Conservation (phyloP, 2,329 filamentous ascomycete genomes). For the Coniochaeta prunicola region DNA sequence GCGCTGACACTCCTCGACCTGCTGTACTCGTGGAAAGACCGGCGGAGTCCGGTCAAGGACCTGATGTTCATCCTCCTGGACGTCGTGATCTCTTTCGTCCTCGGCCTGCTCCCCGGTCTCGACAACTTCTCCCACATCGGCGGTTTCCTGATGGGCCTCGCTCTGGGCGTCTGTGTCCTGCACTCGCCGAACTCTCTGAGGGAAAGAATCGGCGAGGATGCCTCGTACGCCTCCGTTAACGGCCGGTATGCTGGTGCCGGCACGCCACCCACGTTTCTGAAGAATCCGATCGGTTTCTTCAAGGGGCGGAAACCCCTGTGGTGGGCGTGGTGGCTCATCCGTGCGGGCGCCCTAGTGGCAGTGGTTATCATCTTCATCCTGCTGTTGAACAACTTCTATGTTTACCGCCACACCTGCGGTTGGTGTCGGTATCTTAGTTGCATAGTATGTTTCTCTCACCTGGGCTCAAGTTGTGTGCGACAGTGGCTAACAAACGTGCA, state of each 20-base stretch:
- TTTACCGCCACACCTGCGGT: slow-evolving; percentile 62
- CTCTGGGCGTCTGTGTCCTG: slow-evolving; percentile 77
- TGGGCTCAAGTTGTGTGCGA: neutral
- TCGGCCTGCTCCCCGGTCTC: slow-evolving; percentile 83
- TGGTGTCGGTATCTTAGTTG: slow-evolving; percentile 98
- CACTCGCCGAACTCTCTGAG: slow-evolving; percentile 80
- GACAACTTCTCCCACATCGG: slow-evolving; percentile 98
- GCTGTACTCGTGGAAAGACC: slow-evolving; percentile 84
- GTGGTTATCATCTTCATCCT: slow-evolving; percentile 81
- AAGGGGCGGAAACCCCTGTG: slow-evolving; percentile 86
- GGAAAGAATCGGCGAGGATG: slow-evolving; percentile 62
- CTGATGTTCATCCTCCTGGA: slow-evolving; percentile 83
- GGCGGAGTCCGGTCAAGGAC: slow-evolving; percentile 69
- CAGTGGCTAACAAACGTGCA: slow-evolving; percentile 4
- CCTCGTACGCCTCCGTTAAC: slow-evolving; percentile 64
- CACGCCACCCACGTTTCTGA: slow-evolving; percentile 46
- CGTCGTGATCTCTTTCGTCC: slow-evolving; percentile 80
- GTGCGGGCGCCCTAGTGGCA: slow-evolving; percentile 69
- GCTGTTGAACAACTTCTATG: slow-evolving; percentile 86
- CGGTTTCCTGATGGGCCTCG: slow-evolving; percentile 87
- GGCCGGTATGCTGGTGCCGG: slow-evolving; percentile 34
- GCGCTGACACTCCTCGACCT: slow-evolving; percentile 84
- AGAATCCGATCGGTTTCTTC: slow-evolving; percentile 71
- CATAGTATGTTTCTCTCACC: slow-evolving; percentile 58
- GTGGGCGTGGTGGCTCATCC: slow-evolving; percentile 96